Conservation (phyloP, 2,329 filamentous ascomycete species). For the Xylaria sp. region DNA sequence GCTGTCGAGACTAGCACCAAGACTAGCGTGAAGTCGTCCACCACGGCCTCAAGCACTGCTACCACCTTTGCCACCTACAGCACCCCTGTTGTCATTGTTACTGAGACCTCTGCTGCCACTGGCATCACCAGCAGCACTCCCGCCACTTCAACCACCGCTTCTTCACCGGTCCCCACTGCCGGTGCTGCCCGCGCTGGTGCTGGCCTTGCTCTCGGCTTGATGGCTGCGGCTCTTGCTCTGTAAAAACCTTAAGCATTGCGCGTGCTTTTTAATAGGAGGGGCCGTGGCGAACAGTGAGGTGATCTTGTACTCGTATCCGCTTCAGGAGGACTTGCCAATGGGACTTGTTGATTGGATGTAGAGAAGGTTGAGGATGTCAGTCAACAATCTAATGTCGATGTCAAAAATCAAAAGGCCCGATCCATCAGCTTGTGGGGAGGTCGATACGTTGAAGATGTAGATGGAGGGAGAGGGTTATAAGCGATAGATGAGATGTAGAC, state of each 20-base stretch:
- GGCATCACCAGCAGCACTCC: slow-evolving; percentile 5
- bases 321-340: slow-evolving; percentile 7
- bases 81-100: slow-evolving; percentile 25
- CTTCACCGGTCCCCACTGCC: slow-evolving; percentile 40
- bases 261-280: slow-evolving; percentile 11
- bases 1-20: slow-evolving; percentile 12
- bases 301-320: background rate
- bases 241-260: slow-evolving; percentile 18
- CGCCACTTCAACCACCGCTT: slow-evolving; percentile 18
- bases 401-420: slow-evolving; percentile 4
- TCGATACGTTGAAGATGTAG: slow-evolving; percentile 11
- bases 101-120: background rate
- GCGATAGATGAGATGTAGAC: slow-evolving; percentile 1
- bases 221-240: slow-evolving; percentile 56
- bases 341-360: slow-evolving; percentile 19
- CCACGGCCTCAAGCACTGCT: background rate
- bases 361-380: background rate
- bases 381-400: slow-evolving; percentile 18
- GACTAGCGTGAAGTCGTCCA: slow-evolving; percentile 9
- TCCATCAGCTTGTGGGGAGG: slow-evolving; percentile 34
- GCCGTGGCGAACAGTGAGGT: slow-evolving; percentile 6
- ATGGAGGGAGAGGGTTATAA: slow-evolving; percentile 7
- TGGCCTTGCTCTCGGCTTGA: slow-evolving; percentile 55
- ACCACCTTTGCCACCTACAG: slow-evolving; percentile 16
- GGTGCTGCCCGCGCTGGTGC: slow-evolving; percentile 52